These are phyloP conservation scores for Lepraria neglecta DNA, from an alignment of 495 filamentous ascomycete genomes.

Conservation along the genomic window DNA sequence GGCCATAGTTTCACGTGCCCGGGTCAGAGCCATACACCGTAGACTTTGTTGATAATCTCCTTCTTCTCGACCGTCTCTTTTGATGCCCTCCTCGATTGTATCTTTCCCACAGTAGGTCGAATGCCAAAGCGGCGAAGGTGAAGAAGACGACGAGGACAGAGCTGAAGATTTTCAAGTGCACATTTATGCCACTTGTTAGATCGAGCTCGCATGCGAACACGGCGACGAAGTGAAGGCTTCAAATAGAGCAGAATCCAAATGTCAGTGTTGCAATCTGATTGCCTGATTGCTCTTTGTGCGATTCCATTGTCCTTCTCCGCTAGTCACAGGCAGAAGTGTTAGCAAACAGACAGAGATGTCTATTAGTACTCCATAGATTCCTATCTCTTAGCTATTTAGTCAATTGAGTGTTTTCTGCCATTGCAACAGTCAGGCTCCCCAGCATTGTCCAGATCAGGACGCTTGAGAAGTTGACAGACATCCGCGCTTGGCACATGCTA, in stretches of 20 bases:
- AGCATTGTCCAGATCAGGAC: slow-evolving; percentile 28
- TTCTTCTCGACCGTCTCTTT: slow-evolving; percentile 9
- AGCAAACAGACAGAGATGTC: no score
- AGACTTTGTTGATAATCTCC: background rate
- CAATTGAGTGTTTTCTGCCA: no score
- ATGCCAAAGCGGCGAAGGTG: slow-evolving; percentile 28
- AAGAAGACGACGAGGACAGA: slow-evolving; percentile 27
- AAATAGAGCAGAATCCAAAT: slow-evolving; percentile 33
- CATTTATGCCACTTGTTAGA: slow-evolving; percentile 27
- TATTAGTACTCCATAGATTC: no score
- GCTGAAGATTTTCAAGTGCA: slow-evolving; percentile 25
- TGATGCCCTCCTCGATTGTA: slow-evolving; percentile 17
- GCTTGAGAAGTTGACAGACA: slow-evolving; percentile 24
- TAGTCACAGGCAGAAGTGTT: no score
- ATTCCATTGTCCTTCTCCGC: no score
- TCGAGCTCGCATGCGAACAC: slow-evolving; percentile 32
- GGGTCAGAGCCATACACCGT: background rate
- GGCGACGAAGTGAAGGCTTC: slow-evolving; percentile 30
- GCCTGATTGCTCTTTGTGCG: no score
- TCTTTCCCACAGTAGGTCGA: slow-evolving; percentile 27
- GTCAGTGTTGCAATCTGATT: no score
- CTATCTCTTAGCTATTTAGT: no score
- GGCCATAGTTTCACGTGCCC: background rate
- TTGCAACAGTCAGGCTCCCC: slow-evolving; percentile 27
- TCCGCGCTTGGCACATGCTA: slow-evolving; percentile 30